Conservation (phyloP, 495 filamentous ascomycete genomes). For the Sabuloglossum arenarium region DNA sequence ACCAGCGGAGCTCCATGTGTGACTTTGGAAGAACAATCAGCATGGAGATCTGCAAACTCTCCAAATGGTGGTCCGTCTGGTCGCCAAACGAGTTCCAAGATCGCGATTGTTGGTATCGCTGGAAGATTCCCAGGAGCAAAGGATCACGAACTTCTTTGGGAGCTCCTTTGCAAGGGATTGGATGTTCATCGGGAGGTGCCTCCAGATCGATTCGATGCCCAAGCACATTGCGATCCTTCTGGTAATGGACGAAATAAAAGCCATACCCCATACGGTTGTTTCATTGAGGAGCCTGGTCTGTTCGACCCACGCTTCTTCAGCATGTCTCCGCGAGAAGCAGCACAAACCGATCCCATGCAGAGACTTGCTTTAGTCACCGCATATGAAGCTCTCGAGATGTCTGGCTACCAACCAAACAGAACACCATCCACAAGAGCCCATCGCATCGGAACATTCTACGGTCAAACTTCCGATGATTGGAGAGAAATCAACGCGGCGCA, state of each 20-base stretch:
- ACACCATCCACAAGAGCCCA: slow-evolving; percentile 16
- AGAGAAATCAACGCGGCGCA: slow-evolving; percentile 18
- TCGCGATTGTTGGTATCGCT: slow-evolving; percentile 15
- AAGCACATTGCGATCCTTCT: slow-evolving; percentile 13
- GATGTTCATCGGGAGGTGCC: slow-evolving; percentile 7
- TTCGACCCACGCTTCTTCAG: slow-evolving; percentile 24
- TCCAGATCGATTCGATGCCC: slow-evolving; percentile 10
- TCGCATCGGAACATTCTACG: slow-evolving; percentile 20
- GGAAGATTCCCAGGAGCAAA: slow-evolving; percentile 12
- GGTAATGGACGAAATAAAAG: slow-evolving; percentile 17
- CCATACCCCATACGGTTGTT: slow-evolving; percentile 18
- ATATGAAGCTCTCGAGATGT: slow-evolving; percentile 22
- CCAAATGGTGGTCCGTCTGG: neutral
- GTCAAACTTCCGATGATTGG: slow-evolving; percentile 19
- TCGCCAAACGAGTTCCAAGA: slow-evolving; percentile 8
- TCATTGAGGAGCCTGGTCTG: slow-evolving; percentile 17
- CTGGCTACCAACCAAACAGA: slow-evolving; percentile 15
- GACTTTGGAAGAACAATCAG: slow-evolving; percentile 14
- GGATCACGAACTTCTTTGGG: slow-evolving; percentile 9
- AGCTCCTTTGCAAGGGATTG: slow-evolving; percentile 7
- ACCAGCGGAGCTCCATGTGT: slow-evolving; percentile 17
- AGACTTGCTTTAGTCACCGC: slow-evolving; percentile 17
- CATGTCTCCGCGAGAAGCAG: slow-evolving; percentile 23
- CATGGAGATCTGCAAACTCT: slow-evolving; percentile 11
- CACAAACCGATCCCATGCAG: slow-evolving; percentile 19